phyloP scores from a whole-genome alignment of 169 alveolate species.

The Miamiensis avidus region DNA sequence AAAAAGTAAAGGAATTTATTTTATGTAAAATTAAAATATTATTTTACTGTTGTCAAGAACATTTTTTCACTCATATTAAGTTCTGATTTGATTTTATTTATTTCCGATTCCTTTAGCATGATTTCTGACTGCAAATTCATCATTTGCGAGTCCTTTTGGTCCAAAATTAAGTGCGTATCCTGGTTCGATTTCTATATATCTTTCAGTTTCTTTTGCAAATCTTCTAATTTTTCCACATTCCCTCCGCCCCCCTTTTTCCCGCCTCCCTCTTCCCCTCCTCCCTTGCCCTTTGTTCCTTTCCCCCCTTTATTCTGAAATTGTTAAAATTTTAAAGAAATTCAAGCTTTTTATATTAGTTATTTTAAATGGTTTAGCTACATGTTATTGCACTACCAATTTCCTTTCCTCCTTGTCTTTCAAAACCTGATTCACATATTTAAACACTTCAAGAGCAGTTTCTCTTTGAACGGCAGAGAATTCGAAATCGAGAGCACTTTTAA shows the following conservation, averaged over 20 bases:
- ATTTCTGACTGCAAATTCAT: background rate
- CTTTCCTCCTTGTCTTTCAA: background rate
- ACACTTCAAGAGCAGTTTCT: background rate
- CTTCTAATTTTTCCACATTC: background rate
- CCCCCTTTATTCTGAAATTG: background rate
- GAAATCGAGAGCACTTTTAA: background rate
- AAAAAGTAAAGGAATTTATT: too few relatives aligned
- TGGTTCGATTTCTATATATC: background rate
- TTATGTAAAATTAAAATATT: too few relatives aligned
- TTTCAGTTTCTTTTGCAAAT: too few relatives aligned
- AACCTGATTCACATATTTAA: background rate
- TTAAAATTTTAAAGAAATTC: too few relatives aligned
- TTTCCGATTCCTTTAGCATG: too few relatives aligned
- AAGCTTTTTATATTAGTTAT: too few relatives aligned
- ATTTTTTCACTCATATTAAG: too few relatives aligned
- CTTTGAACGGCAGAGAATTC: background rate
- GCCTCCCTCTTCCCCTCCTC: background rate
- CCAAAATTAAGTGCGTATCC: background rate
- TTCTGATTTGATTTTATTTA: too few relatives aligned
- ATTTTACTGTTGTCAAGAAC: too few relatives aligned
- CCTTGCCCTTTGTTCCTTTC: background rate
- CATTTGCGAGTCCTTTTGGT: background rate
- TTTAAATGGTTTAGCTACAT: too few relatives aligned
- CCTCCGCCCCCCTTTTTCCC: background rate
- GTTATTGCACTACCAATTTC: too few relatives aligned